Conservation (phyloP, 306 rosid genomes). For the Rosa rugosa region DNA sequence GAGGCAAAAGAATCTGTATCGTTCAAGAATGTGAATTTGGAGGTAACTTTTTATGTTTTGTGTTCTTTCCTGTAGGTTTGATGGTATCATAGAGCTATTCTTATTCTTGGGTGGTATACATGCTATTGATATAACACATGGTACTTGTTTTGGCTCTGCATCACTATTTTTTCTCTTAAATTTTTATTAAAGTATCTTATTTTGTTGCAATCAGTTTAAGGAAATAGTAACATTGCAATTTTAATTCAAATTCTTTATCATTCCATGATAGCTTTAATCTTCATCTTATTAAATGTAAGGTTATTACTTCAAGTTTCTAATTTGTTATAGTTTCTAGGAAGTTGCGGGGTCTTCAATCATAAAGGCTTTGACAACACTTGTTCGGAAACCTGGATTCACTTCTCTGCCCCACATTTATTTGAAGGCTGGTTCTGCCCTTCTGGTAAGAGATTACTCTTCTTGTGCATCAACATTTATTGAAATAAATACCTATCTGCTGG, state of each 20-base stretch:
- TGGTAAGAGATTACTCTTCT: conserved; percentile 50
- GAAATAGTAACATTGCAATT: not conserved
- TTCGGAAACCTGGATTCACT: conserved; percentile 54
- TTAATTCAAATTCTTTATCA: not conserved
- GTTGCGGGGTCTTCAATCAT: conserved; percentile 66
- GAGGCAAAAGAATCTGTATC: conserved; percentile 71
- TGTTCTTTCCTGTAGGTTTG: conserved; percentile 14
- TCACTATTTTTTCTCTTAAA: not conserved
- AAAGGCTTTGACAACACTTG: conserved; percentile 48
- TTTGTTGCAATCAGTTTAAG: not conserved
- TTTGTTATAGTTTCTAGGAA: conserved; percentile 52
- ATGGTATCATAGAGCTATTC: conserved; percentile 22
- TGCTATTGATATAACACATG: conserved; percentile 19
- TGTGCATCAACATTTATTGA: conserved; percentile 21
- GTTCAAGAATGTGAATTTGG: conserved; percentile 51
- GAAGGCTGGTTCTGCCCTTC: conserved; percentile 82
- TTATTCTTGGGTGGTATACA: conserved; percentile 20
- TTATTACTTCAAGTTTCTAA: conserved; percentile 9
- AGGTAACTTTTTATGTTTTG: conserved; percentile 45
- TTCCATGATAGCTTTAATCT: not conserved
- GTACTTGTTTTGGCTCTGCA: not conserved
- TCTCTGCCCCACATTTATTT: conserved; percentile 61
- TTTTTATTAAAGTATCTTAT: not conserved
- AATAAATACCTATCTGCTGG: conserved; percentile 10
- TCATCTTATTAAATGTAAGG: not conserved